Percentiles rank a stretch among this genome's conserved stretches.
phyloP scores from a whole-genome alignment of 306 rosid genomes.

The Castanopsis chinensis region DNA sequence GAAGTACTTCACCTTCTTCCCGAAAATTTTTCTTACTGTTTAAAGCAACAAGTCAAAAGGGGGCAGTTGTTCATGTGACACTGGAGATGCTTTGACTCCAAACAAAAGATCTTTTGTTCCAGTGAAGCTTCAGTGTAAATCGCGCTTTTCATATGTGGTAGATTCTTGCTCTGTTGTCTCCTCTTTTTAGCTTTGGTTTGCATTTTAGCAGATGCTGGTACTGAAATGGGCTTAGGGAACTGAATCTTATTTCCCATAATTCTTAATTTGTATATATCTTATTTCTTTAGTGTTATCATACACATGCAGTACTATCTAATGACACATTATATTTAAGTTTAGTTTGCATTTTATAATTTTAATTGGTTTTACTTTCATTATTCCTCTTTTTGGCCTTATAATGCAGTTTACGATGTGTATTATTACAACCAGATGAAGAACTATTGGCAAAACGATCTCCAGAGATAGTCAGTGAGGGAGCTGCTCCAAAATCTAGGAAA shows the following conservation, averaged over 20 bases:
- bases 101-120: no score
- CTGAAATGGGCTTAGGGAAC: not conserved
- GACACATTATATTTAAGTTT: not conserved
- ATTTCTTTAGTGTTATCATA: not conserved
- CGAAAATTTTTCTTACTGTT: no score
- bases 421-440: constrained; percentile 38
- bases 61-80: no score
- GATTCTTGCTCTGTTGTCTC: not conserved
- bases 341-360: not conserved
- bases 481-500: constrained; percentile 23
- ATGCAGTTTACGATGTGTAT: constrained; percentile 31
- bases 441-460: constrained; percentile 22
- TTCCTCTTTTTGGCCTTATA: not conserved
- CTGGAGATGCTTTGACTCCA: no score
- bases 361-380: not conserved
- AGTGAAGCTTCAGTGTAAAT: not conserved
- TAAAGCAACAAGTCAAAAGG: no score
- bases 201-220: not conserved
- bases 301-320: not conserved
- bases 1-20: no score
- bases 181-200: not conserved
- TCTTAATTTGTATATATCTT: not conserved
- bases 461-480: constrained; percentile 18
- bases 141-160: not conserved
- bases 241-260: not conserved